A percentile compares a stretch with the other conserved stretches of the same genome.
phyloP scores from a whole-genome alignment of 208 protist genomes.

The Kentomonas sorsogonicus region DNA sequence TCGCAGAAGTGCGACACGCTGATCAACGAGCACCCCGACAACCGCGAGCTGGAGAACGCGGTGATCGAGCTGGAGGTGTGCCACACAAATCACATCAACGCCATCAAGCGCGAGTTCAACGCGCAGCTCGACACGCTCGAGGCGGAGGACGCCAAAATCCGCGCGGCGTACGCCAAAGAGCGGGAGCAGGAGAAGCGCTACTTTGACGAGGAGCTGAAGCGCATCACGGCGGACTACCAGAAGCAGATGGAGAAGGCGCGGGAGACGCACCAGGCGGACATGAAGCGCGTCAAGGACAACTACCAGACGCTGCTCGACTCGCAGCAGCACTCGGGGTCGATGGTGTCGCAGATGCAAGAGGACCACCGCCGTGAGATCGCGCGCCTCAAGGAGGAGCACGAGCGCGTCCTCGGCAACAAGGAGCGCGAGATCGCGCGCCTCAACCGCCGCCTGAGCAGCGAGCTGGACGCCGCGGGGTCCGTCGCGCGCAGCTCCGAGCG shows the following conservation, averaged over 20 bases:
- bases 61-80: constrained; percentile 28
- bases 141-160: constrained; percentile 4
- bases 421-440: constrained; percentile 45
- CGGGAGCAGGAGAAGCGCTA: constrained; percentile 15
- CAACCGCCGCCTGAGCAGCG: constrained; percentile 27
- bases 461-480: constrained; percentile 11
- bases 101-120: constrained; percentile 33
- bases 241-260: constrained; percentile 15
- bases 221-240: constrained; percentile 24
- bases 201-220: constrained; percentile 17
- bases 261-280: constrained; percentile 19
- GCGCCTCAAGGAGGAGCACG: constrained; percentile 37
- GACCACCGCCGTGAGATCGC: constrained; percentile 30
- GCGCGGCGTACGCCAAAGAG: constrained; percentile 16
- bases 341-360: constrained; percentile 36
- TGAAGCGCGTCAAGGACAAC: constrained; percentile 21
- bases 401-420: constrained; percentile 28
- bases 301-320: constrained; percentile 27
- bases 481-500: constrained; percentile 24
- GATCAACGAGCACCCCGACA: constrained; percentile 15
- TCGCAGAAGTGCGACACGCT: constrained; percentile 22
- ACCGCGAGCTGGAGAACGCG: constrained; percentile 19
- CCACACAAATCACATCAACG: constrained; percentile 33
- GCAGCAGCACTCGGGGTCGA: constrained; percentile 14
- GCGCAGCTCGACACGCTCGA: constrained; percentile 20